phyloP scores from a whole-genome alignment of 108 stramenopile species.

The Ochromonas danica region DNA sequence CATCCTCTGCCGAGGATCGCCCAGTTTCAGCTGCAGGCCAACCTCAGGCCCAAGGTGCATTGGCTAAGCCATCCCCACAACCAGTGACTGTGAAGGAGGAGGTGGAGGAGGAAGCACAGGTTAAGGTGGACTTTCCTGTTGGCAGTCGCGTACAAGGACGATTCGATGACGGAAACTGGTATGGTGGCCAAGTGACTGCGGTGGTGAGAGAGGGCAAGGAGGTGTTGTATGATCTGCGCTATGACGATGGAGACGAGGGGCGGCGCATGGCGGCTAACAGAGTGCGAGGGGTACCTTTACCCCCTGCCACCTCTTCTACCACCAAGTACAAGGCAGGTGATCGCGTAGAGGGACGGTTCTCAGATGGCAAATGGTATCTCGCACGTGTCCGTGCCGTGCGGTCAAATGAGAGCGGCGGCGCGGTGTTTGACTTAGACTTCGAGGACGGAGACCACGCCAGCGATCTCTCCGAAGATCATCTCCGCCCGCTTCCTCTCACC shows the following conservation, averaged over 20 bases:
- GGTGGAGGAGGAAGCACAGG: neutral
- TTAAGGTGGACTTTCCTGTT: neutral
- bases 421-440: neutral
- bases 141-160: neutral
- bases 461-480: neutral
- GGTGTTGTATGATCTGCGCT: constrained; percentile 4
- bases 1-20: neutral
- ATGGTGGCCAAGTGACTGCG: neutral
- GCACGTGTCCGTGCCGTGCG: neutral
- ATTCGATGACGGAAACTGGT: constrained; percentile 27
- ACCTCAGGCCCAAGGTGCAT: neutral
- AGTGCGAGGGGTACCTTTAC: neutral
- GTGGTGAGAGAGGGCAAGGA: neutral
- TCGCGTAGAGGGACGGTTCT: neutral
- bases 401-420: too few relatives aligned
- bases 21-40: neutral
- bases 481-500: neutral
- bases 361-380: neutral
- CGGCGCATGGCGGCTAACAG: neutral
- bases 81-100: neutral
- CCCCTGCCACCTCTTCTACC: neutral
- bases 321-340: neutral
- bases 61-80: neutral
- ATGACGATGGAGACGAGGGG: constrained; percentile 28
- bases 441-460: neutral